A percentile compares a stretch with the other conserved stretches of the same genome.
These are phyloP conservation scores for Ganoderma multipileum DNA, from an alignment of 1,284 basidiomycete genomes.

Conservation along the genomic window DNA sequence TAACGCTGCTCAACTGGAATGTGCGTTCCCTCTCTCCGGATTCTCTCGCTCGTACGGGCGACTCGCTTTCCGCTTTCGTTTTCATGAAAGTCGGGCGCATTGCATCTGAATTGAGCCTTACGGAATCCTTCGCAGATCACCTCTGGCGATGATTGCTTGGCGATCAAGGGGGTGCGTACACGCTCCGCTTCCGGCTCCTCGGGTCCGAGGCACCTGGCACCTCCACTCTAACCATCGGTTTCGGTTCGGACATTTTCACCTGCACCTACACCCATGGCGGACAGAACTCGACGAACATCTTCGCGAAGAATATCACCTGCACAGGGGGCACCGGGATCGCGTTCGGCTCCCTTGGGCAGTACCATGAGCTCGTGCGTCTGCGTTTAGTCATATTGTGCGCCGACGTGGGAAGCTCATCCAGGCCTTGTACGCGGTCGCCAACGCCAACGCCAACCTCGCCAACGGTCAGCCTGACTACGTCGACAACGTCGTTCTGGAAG, in stretches of 20 bases:
- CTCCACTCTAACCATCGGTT: not conserved
- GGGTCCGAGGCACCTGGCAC: not conserved
- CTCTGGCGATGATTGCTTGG: slow-evolving; percentile 71
- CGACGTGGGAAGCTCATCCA: slow-evolving; percentile 2
- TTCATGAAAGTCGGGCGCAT: not conserved
- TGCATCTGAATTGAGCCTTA: not conserved
- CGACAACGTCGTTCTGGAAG: slow-evolving; percentile 59
- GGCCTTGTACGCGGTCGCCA: not conserved
- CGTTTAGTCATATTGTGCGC: not conserved
- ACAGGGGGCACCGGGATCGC: slow-evolving; percentile 71
- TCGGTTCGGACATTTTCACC: not conserved
- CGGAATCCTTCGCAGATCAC: slow-evolving; percentile 46
- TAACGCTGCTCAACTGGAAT: slow-evolving; percentile 63
- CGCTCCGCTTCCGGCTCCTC: slow-evolving; percentile 3
- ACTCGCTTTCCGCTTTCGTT: not conserved
- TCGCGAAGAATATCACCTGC: slow-evolving; percentile 58
- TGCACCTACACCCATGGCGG: too few species aligned
- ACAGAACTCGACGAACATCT: slow-evolving; percentile 64
- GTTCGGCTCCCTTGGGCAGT: slow-evolving; percentile 70
- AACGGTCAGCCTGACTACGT: slow-evolving; percentile 62
- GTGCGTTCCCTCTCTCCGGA: slow-evolving; percentile 33
- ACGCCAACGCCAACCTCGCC: too few species aligned
- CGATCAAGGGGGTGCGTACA: slow-evolving; percentile 63
- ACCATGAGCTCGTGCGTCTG: slow-evolving; percentile 52
- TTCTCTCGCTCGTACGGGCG: not conserved